Evolutionary conservation across 2,329 filamentous ascomycete species (phyloP).

Genomic region (Alternaria ventricosa): DNA sequence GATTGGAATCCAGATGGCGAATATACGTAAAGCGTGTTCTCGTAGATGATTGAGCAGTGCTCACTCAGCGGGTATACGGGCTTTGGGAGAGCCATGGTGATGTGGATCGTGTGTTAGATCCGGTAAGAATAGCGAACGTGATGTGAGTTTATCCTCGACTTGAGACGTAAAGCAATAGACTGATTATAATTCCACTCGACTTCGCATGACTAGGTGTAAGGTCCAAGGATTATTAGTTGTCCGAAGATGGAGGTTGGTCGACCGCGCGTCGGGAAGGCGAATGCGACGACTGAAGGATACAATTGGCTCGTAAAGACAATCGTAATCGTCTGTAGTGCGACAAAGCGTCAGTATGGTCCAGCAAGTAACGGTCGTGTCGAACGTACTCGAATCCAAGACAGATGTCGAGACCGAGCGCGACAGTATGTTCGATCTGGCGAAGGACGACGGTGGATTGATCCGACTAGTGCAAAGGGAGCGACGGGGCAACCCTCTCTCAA

Average conservation of each 20-base stretch:
- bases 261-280: background rate
- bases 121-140: conserved; percentile 23
- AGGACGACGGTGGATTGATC: conserved; percentile 19
- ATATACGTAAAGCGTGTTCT: conserved; percentile 85
- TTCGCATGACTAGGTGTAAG: conserved; percentile 40
- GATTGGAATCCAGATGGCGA: conserved; percentile 77
- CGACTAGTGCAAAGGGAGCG: conserved; percentile 26
- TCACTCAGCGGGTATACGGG: conserved; percentile 74
- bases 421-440: conserved; percentile 16
- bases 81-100: conserved; percentile 72
- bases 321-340: conserved; percentile 18
- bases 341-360: conserved; percentile 25
- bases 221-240: conserved; percentile 1
- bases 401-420: conserved; percentile 18
- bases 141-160: conserved; percentile 23
- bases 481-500: conserved; percentile 44
- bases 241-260: background rate
- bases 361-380: conserved; percentile 15
- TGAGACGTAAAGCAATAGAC: conserved; percentile 25
- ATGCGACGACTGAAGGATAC: conserved; percentile 2
- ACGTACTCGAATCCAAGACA: conserved; percentile 33
- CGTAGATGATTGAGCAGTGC: conserved; percentile 81
- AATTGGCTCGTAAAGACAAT: background rate
- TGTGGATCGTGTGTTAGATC: conserved; percentile 13
- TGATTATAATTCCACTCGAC: conserved; percentile 27